phyloP scores from a whole-genome alignment of 129 eudicot genomes.

The Tanacetum coccineum region DNA sequence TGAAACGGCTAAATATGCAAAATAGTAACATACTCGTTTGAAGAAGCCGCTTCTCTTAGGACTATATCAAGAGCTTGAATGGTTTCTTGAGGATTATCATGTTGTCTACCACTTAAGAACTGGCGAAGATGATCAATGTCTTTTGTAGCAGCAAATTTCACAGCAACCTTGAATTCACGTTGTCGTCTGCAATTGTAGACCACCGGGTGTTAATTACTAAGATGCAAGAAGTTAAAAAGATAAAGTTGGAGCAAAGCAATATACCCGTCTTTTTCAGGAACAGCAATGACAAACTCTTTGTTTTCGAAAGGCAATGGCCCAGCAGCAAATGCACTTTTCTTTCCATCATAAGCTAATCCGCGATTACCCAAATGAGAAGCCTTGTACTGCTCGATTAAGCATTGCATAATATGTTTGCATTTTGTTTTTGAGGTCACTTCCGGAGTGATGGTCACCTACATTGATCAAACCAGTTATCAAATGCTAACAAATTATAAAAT shows the following conservation, averaged over 20 bases:
- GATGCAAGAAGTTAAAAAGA: not conserved
- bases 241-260: not conserved
- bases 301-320: conserved; percentile 57
- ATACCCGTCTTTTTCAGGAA: conserved; percentile 34
- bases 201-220: not conserved
- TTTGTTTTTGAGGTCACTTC: conserved; percentile 57
- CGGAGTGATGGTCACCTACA: conserved; percentile 61
- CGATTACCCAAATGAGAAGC: conserved; percentile 42
- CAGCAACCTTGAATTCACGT: conserved; percentile 47
- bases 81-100: conserved; percentile 60
- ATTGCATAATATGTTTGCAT: conserved; percentile 38
- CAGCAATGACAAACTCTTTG: conserved; percentile 49
- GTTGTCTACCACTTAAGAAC: conserved; percentile 39
- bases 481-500: not conserved
- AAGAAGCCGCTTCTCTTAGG: conserved; percentile 47
- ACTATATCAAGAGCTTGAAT: conserved; percentile 71
- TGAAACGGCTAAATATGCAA: not conserved
- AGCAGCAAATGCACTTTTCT: conserved; percentile 59
- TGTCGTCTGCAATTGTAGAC: conserved; percentile 32
- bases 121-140: conserved; percentile 44
- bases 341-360: conserved; percentile 66
- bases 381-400: conserved; percentile 26
- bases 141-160: conserved; percentile 50
- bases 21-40: conserved; percentile 19
- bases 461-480: not conserved